Conservation (phyloP, 2,329 filamentous ascomycete species). For the Scytalidium sp. region DNA sequence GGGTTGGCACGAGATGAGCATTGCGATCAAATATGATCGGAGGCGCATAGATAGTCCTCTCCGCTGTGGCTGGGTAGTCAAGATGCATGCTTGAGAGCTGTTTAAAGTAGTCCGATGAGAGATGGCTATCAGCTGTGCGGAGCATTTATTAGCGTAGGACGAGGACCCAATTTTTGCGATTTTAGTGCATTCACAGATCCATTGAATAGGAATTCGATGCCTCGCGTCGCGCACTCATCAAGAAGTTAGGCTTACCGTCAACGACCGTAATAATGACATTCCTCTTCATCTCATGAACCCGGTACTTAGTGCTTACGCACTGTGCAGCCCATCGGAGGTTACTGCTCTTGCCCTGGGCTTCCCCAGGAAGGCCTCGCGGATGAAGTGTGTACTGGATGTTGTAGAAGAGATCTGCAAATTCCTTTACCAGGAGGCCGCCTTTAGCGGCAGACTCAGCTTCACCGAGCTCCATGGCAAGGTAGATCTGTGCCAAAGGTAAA, state of each 20-base stretch:
- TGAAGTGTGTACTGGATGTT: conserved; percentile 67
- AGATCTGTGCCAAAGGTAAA: conserved; percentile 46
- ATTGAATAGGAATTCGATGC: no score
- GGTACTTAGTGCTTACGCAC: conserved; percentile 61
- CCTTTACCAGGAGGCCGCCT: conserved; percentile 57
- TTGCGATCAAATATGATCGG: conserved; percentile 75
- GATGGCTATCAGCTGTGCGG: conserved; percentile 63
- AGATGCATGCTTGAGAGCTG: conserved; percentile 62
- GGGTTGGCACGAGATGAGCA: conserved; percentile 61
- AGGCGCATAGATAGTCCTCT: conserved; percentile 63
- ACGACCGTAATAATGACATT: conserved; percentile 70
- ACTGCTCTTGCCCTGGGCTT: conserved; percentile 72
- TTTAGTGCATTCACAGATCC: no score
- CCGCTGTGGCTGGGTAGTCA: conserved; percentile 54
- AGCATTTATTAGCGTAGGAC: not conserved
- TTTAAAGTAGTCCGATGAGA: conserved; percentile 65
- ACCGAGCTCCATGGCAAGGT: conserved; percentile 70
- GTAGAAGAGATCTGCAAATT: conserved; percentile 63
- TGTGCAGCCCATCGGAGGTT: conserved; percentile 70
- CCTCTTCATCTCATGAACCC: conserved; percentile 45
- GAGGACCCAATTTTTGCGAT: no score
- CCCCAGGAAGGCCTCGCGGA: conserved; percentile 61
- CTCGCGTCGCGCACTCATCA: no score
- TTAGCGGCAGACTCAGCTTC: conserved; percentile 60
- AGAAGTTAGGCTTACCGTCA: conserved; percentile 54